A percentile compares a stretch with the other conserved stretches of the same genome.
phyloP scores from a whole-genome alignment of 106 monocot genomes.

The Gastrodia elata region DNA sequence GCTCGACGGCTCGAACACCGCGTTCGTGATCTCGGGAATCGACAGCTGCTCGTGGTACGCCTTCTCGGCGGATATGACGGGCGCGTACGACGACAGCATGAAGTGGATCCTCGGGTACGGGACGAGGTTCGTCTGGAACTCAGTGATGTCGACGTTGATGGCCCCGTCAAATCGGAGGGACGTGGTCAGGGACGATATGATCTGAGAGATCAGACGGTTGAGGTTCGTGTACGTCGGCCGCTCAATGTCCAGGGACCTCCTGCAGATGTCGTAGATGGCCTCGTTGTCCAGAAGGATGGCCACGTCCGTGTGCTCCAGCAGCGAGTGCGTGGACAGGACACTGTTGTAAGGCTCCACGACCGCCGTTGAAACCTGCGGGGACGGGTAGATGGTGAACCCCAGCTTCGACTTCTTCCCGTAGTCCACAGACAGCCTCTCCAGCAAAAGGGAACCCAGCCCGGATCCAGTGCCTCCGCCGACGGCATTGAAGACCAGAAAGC shows the following conservation, averaged over 20 bases:
- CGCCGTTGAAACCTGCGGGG: slow-evolving; percentile 31
- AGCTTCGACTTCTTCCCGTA: slow-evolving; percentile 30
- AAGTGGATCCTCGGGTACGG: slow-evolving; percentile 39
- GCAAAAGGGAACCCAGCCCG: slow-evolving; percentile 25
- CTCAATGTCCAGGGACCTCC: slow-evolving; percentile 34
- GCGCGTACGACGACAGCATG: slow-evolving; percentile 39
- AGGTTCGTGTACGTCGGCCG: slow-evolving; percentile 47
- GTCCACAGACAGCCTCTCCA: slow-evolving; percentile 24
- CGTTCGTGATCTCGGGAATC: slow-evolving; percentile 31
- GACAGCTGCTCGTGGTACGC: slow-evolving; percentile 32
- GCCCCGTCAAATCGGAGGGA: slow-evolving; percentile 36
- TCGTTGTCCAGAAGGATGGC: slow-evolving; percentile 27
- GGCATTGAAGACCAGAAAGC: slow-evolving; percentile 29
- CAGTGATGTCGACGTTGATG: slow-evolving; percentile 33
- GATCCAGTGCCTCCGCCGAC: slow-evolving; percentile 30
- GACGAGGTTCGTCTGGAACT: slow-evolving; percentile 38
- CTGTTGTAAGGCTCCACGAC: slow-evolving; percentile 30
- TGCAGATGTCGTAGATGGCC: slow-evolving; percentile 43
- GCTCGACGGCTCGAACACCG: slow-evolving; percentile 29
- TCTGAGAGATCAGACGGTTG: slow-evolving; percentile 38
- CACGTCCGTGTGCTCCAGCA: slow-evolving; percentile 27
- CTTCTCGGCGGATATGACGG: slow-evolving; percentile 32
- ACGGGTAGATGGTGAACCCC: slow-evolving; percentile 28
- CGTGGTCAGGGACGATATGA: slow-evolving; percentile 32
- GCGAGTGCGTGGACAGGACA: slow-evolving; percentile 23